Base-by-base conservation (phyloP, 2,329 filamentous ascomycete genomes). In the Fusarium lyarnte region DNA sequence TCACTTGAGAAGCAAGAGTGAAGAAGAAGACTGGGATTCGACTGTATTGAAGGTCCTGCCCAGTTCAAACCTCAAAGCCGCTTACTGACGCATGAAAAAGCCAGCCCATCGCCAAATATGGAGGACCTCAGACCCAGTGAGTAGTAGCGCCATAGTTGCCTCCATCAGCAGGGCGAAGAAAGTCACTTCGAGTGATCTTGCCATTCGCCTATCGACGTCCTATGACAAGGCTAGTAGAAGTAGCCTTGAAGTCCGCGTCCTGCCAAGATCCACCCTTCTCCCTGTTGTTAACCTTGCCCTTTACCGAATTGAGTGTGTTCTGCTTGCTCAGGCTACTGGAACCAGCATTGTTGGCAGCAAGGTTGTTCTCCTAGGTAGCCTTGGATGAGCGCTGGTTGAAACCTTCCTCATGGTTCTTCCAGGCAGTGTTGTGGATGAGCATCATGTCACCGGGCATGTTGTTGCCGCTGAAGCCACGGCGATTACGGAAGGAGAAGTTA, bases 381-480 rank as follows among this genome's bases (percentile, higher is more conserved):
- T 52, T 52, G 23, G 49, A 38, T 21, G 49, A 52, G 23, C 33
- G 49, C 21, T 52, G 49, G 23, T 52, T 27, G 33, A 52, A 52
- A 9, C 33, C 49, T 27, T 52, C 33, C 49, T 52, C 49, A 1
- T 33, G 33, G 33, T 52, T 52, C 19, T 52, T 38, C 33, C 49
- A 52, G 12, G 49, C 33, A 9, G 33, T 52, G 23, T 38, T 52
- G 19, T 38, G 13, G 5, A 27, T 27, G 6, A 38, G 49, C 12
- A 33, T 52, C 49, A 27, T 52, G 9, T 38, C 23, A 12, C 49
- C 33, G 3, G 23, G 49, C 17, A 52, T 52, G 9, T 27, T 52
- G 17, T 52, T 52, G 17, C 36, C 47, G 4, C 47, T 36, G 19
- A 52, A 27, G 23, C 49, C 49, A 36, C 81, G 80, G 14, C n/a